Conservation (phyloP, 495 filamentous ascomycete genomes). For the Bathelium albidoporum region DNA sequence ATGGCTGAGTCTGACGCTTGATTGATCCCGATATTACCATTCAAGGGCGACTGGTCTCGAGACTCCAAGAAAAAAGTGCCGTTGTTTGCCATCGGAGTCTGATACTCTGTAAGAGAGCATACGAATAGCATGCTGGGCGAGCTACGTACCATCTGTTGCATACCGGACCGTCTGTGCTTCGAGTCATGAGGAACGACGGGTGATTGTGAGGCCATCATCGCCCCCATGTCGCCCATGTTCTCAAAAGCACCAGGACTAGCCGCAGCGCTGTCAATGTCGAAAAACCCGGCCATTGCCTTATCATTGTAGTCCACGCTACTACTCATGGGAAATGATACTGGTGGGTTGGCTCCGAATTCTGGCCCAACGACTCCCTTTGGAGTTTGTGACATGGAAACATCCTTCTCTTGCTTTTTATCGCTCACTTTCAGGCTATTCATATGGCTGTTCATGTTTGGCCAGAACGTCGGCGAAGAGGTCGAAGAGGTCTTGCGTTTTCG, state of each 20-base stretch:
- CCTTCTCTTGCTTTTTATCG: background rate
- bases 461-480: slow-evolving; percentile 14
- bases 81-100: slow-evolving; percentile 10
- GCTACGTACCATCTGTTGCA: background rate
- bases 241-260: slow-evolving; percentile 50
- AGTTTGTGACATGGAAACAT: background rate
- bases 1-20: background rate
- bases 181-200: slow-evolving; percentile 2
- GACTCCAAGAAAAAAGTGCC: slow-evolving; percentile 4
- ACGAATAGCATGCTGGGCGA: background rate
- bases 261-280: slow-evolving; percentile 61
- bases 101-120: slow-evolving; percentile 10
- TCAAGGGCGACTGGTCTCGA: slow-evolving; percentile 4
- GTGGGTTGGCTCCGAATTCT: slow-evolving; percentile 5
- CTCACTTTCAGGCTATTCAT: slow-evolving; percentile 11
- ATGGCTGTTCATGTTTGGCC: slow-evolving; percentile 8
- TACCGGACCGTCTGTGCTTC: background rate
- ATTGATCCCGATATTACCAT: background rate
- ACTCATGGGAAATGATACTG: slow-evolving; percentile 15
- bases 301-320: slow-evolving; percentile 46
- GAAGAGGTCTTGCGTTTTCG: slow-evolving; percentile 39
- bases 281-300: slow-evolving; percentile 52
- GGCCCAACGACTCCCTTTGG: background rate
- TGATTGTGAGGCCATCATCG: slow-evolving; percentile 4
- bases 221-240: slow-evolving; percentile 1